A percentile compares a stretch with the other conserved stretches of the same genome.
phyloP scores from a whole-genome alignment of 208 protist species.

The Trypanosoma cruzi region DNA sequence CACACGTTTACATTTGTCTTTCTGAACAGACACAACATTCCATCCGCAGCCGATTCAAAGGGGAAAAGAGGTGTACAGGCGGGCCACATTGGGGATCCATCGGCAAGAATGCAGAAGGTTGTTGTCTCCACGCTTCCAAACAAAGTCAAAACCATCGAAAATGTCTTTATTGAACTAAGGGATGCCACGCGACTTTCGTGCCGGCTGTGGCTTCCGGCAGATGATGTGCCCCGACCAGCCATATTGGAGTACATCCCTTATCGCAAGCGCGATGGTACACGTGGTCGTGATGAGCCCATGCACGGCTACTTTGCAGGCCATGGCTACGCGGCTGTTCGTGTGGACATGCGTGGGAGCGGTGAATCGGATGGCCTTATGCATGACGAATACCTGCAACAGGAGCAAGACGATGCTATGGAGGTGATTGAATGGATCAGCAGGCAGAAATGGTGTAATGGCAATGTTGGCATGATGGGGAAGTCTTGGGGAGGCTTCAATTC shows the following conservation, averaged over 20 bases:
- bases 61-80: too few relatives aligned
- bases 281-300: conserved; percentile 64
- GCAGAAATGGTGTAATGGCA: conserved; percentile 63
- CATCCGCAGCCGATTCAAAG: too few relatives aligned
- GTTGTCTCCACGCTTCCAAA: conserved; percentile 36
- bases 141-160: conserved; percentile 39
- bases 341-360: conserved; percentile 67
- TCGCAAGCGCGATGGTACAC: conserved; percentile 64
- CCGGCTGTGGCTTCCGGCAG: conserved; percentile 52
- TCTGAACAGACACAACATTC: too few relatives aligned
- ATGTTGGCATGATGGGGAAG: conserved; percentile 70
- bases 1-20: not conserved
- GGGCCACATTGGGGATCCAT: not conserved
- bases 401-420: conserved; percentile 63
- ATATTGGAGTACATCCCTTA: conserved; percentile 76
- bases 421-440: conserved; percentile 68
- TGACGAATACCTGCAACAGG: conserved; percentile 63
- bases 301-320: conserved; percentile 66
- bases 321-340: conserved; percentile 52
- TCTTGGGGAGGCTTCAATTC: conserved; percentile 76
- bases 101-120: conserved; percentile 10
- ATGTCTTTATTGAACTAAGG: conserved; percentile 48
- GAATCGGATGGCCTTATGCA: conserved; percentile 58
- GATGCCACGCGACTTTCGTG: conserved; percentile 49
- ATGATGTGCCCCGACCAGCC: conserved; percentile 28